Percentiles rank a stretch among this genome's conserved stretches.
These are phyloP conservation scores for Aspergillus fumigatus DNA, from an alignment of 2,329 filamentous ascomycete genomes.

Conservation along the genomic window DNA sequence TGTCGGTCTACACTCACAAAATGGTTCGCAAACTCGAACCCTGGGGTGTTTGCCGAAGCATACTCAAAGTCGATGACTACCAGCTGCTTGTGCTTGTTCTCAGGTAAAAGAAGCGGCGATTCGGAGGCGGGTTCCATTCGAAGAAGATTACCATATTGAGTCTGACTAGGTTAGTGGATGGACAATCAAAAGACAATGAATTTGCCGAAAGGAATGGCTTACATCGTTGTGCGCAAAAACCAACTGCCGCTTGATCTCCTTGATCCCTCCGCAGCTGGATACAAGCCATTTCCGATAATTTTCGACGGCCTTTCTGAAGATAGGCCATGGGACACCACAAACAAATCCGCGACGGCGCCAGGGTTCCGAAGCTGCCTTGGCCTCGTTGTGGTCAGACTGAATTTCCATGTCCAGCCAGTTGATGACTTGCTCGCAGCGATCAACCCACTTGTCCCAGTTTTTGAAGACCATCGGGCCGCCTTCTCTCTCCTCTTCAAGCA, in stretches of 20 bases:
- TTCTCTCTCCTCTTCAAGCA: conserved; percentile 71
- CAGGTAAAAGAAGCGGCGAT: conserved; percentile 80
- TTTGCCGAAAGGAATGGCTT: conserved; percentile 30
- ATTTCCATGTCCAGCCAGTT: conserved; percentile 57
- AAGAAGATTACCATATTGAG: conserved; percentile 97
- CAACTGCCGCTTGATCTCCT: conserved; percentile 66
- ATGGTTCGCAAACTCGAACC: conserved; percentile 93
- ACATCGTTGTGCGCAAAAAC: conserved; percentile 99
- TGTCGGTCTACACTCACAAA: conserved; percentile 56
- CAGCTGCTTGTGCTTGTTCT: conserved; percentile 92
- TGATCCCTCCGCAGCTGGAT: conserved; percentile 62
- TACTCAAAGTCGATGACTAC: conserved; percentile 99
- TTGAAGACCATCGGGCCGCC: conserved; percentile 79
- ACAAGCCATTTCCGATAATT: conserved; percentile 74
- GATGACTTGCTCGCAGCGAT: conserved; percentile 52
- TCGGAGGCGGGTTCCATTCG: conserved; percentile 65
- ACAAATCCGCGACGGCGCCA: conserved; percentile 72
- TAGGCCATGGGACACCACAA: conserved; percentile 76
- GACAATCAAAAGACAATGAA: not conserved
- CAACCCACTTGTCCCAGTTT: conserved; percentile 93
- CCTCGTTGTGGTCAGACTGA: conserved; percentile 40
- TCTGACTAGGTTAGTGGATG: conserved; percentile 49
- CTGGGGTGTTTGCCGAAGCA: conserved; percentile 79
- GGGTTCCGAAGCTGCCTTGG: conserved; percentile 41
- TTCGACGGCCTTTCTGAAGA: conserved; percentile 69